Conservation (phyloP, 2,329 filamentous ascomycete genomes). For the Chaetomiaceae sp. region DNA sequence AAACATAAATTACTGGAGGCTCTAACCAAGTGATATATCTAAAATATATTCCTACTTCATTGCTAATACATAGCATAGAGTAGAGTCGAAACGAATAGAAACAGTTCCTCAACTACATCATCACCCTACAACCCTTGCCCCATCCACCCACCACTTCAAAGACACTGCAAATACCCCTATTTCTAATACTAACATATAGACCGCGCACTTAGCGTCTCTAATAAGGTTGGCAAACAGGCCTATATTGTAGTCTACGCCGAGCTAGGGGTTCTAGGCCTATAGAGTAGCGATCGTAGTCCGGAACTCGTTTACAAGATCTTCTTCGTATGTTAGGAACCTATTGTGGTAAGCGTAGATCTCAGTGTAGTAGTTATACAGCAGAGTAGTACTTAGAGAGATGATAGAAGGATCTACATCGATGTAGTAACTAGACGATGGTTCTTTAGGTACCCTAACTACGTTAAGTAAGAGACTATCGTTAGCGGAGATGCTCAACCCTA, state of each 20-base stretch:
- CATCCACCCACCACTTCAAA: no score
- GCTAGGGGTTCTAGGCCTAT: background rate
- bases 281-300: background rate
- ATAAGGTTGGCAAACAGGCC: background rate
- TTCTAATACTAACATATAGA: no score
- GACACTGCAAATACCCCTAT: no score
- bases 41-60: no score
- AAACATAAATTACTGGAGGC: no score
- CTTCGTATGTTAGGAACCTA: background rate
- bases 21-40: no score
- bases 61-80: no score
- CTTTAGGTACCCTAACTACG: background rate
- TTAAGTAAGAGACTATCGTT: background rate
- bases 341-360: background rate
- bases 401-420: background rate
- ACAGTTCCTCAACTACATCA: no score
- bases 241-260: background rate
- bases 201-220: background rate
- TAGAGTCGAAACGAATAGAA: no score
- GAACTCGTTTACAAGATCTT: background rate
- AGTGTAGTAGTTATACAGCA: background rate
- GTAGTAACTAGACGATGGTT: background rate
- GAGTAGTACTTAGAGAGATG: background rate
- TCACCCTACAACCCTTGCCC: no score
- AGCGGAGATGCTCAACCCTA: background rate